Base-by-base conservation (phyloP, 2,329 filamentous ascomycete genomes). In the Talaromyces sp. region DNA sequence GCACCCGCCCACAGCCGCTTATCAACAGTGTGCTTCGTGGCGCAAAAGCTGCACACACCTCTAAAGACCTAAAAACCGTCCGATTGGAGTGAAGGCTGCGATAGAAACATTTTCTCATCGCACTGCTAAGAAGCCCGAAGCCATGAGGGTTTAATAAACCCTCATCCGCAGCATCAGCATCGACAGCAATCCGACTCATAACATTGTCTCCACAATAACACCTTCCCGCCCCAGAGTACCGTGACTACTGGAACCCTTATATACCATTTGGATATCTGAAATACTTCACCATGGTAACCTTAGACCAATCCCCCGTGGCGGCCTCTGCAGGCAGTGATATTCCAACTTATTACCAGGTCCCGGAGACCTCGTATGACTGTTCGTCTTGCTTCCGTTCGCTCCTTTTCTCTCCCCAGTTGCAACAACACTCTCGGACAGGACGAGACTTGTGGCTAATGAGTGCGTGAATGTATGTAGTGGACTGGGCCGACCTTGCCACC, bases 401-500 rank as follows among this genome's bases (percentile, higher is more conserved):
- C 27, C 27, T 31, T 5, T 7, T 31, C 27, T 31, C 27, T 31
- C 5, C 7, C 50, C 10, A 13, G 6, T 19, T 24, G 13, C 31
- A 19, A 14, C 11, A 9, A 22, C 13, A 16, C 13, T 2, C 39
- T 6, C 13, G 6, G 37, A 49, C 33, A 39, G 22, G 3, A 31
- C 4, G 6, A 31, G 27, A 22, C 27, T 8, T 31, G 2, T 50
- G 19, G n/a, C 24, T 58, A 43, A 63, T 47, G 39, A 57, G 9
- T 41, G 27, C 4, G 27, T 31, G 7, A 31, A 52, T 52, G 43
- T 2, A 58, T 66, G 1, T 43, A 72, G 70, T 72, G 64, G 66
- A 71, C 22, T 87, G 84, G 82, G 81, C 84, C 1, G 83, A 86
- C 67, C 79, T 87, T 2, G 80, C 83, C 8, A 86, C 83, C 0